Evolutionary conservation across 495 filamentous ascomycete species (phyloP), one percentile per base, ranked within the genome.

Genomic region (Xeromyces bisporus): DNA sequence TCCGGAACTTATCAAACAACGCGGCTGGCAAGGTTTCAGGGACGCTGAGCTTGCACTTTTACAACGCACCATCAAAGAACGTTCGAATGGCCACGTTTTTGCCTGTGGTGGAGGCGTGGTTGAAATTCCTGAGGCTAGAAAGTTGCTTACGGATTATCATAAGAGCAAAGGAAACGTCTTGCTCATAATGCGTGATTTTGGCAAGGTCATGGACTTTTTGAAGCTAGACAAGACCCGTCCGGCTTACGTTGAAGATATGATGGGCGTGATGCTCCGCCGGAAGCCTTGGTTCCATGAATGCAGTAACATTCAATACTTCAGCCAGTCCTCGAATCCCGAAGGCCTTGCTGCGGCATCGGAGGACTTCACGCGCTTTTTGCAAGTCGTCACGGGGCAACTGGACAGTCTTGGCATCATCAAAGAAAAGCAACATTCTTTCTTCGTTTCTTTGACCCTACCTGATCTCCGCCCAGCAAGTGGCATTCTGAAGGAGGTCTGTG

Each of bases 21-120:
- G 66, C 21, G 86, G 85, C 33, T 99, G 89, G 89, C 76, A 85
- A 38, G 78, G 70, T 7, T 96, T 99, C 61, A 63, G 89, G 28
- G 67, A 75, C 12, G 74, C 77, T 28, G 89, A 99, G 54, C 59
- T 87, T 7, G 66, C 64, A 6, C 53, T 93, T 9, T 66, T 99
- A 9, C 62, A 74, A 38, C 69, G 70, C 21, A 65, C 74, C 8
- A 60, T 94, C 42, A 71, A 66, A 31, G 81, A 85, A 35, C 74
- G 79, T 32, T 61, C 84, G 15, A 71, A 59, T 8, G 77, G 75
- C 10, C 63, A 92, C 41, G 69, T 96, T 38, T 83, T 96, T 49
- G 91, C 91, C 4, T 93, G 85, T 41, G 89, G 89, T 29, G 89
- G 89, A 18, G 89, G 89, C 17, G 64, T 99, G 16, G 85, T 96